Evolutionary conservation across 441 rosid species (phyloP).

Genomic region (Populus hybrid): DNA sequence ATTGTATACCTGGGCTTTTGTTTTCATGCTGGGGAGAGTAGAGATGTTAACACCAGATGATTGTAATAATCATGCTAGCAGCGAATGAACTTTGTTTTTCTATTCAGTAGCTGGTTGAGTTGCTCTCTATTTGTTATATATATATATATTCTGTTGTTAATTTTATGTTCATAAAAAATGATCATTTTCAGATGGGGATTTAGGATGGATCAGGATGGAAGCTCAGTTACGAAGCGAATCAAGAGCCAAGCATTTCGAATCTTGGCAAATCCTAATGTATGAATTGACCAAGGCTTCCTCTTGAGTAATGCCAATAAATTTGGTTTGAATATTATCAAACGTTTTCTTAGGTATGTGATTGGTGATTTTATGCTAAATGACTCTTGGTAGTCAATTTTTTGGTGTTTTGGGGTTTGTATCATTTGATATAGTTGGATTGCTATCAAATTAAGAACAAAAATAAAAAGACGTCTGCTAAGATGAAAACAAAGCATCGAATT

Average conservation of each 20-base stretch:
- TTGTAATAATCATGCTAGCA: neutral
- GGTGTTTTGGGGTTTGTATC: constrained; percentile 8
- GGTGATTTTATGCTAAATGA: constrained; percentile 20
- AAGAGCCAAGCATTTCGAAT: constrained; percentile 56
- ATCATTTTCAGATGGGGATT: constrained; percentile 36
- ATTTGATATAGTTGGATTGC: constrained; percentile 10
- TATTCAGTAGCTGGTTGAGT: neutral
- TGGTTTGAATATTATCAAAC: constrained; percentile 33
- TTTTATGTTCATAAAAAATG: neutral
- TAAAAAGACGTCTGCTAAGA: neutral
- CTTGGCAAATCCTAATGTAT: constrained; percentile 74
- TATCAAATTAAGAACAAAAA: neutral
- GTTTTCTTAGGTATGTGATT: constrained; percentile 34
- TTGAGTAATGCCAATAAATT: constrained; percentile 24
- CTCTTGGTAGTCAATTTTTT: constrained; percentile 11
- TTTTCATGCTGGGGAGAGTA: neutral
- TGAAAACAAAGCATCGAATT: neutral
- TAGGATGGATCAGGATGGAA: constrained; percentile 33
- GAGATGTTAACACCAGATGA: neutral
- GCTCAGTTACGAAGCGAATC: constrained; percentile 31
- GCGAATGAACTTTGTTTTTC: neutral
- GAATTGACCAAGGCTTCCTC: constrained; percentile 34
- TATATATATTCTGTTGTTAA: neutral
- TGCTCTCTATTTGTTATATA: no score
- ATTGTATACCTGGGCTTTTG: neutral